Evolutionary conservation across 306 rosid genomes (phyloP).

Genomic region (Astragalus glycyphyllos): DNA sequence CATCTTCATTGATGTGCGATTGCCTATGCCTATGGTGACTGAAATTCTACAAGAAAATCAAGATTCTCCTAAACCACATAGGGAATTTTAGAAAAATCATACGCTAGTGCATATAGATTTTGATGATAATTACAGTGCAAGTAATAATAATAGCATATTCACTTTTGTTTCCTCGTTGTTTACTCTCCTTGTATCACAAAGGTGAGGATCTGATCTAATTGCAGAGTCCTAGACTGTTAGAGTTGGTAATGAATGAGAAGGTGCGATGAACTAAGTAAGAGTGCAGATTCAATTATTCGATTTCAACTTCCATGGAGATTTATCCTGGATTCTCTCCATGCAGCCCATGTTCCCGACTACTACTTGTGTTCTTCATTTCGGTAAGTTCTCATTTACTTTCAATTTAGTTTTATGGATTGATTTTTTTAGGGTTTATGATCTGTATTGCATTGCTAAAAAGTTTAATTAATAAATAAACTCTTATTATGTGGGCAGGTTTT

Average conservation of each 20-base stretch:
- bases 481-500: slow-evolving; percentile 55
- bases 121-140: too few species aligned
- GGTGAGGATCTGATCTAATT: not conserved
- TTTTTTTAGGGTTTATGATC: slow-evolving; percentile 37
- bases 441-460: not conserved
- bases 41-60: too few species aligned
- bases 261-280: not conserved
- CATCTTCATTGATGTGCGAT: too few species aligned
- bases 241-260: not conserved
- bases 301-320: slow-evolving; percentile 33
- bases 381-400: slow-evolving; percentile 38
- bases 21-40: too few species aligned
- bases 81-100: too few species aligned
- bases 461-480: slow-evolving; percentile 10
- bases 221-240: not conserved
- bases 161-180: too few species aligned
- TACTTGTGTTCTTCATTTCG: slow-evolving; percentile 47
- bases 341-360: slow-evolving; percentile 38
- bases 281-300: slow-evolving; percentile 27
- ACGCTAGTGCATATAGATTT: too few species aligned
- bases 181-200: too few species aligned
- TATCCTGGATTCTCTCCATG: slow-evolving; percentile 9
- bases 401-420: not conserved
- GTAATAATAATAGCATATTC: too few species aligned
- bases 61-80: too few species aligned